A percentile compares a stretch with the other conserved stretches of the same genome.
Conservation (phyloP, 495 filamentous ascomycete species). For the Aspergillus mulundensis region DNA sequence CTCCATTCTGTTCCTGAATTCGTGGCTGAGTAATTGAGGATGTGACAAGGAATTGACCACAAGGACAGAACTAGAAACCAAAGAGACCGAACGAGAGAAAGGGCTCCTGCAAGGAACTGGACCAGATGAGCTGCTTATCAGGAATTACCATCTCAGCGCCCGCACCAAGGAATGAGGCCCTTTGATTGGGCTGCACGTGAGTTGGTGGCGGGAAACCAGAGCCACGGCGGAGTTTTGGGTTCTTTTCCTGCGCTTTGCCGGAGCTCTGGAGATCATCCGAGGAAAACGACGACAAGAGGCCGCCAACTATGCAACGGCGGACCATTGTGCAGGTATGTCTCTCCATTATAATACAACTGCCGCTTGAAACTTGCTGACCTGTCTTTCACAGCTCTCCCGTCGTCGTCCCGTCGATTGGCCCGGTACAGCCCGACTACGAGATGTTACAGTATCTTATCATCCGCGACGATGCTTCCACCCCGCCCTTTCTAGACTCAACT, state of each 20-base stretch:
- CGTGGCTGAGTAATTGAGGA: neutral
- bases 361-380: neutral
- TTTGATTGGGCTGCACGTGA: conserved; percentile 39
- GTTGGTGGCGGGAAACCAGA: conserved; percentile 27
- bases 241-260: conserved; percentile 8
- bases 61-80: neutral
- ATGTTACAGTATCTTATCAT: conserved; percentile 12
- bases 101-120: conserved; percentile 2
- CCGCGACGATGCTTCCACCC: conserved; percentile 29
- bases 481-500: conserved; percentile 22
- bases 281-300: conserved; percentile 9
- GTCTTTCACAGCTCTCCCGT: conserved; percentile 22
- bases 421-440: conserved; percentile 21
- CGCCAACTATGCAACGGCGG: conserved; percentile 30
- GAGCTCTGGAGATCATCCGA: conserved; percentile 20
- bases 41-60: neutral
- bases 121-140: conserved; percentile 25
- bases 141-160: conserved; percentile 16
- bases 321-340: conserved; percentile 33
- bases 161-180: conserved; percentile 12
- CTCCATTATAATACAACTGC: neutral
- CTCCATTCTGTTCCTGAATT: conserved; percentile 26
- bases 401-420: conserved; percentile 30
- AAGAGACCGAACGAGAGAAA: conserved; percentile 9
- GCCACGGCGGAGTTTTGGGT: conserved; percentile 4